These are phyloP conservation scores for Macrophomina phaseolina DNA, from an alignment of 2,329 filamentous ascomycete genomes.

Conservation along the genomic window DNA sequence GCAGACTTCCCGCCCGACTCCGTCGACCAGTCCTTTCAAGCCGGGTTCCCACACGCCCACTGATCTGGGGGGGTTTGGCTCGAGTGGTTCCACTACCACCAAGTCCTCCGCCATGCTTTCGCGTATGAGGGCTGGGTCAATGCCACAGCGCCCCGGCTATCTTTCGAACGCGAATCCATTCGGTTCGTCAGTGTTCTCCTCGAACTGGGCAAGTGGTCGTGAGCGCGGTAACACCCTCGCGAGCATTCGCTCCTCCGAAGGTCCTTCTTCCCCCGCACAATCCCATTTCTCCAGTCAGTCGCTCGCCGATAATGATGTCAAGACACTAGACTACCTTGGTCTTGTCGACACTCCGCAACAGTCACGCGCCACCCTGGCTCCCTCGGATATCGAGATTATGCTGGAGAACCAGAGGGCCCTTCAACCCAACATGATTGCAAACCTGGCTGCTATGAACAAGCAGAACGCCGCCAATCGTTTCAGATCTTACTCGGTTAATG, in stretches of 20 bases:
- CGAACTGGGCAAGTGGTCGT: slow-evolving; percentile 80
- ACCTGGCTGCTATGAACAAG: slow-evolving; percentile 75
- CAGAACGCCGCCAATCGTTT: slow-evolving; percentile 80
- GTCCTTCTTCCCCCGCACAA: slow-evolving; percentile 85
- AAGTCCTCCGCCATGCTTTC: slow-evolving; percentile 69
- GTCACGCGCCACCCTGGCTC: slow-evolving; percentile 71
- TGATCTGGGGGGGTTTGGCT: slow-evolving; percentile 38
- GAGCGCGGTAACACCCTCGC: slow-evolving; percentile 87
- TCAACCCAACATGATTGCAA: slow-evolving; percentile 55
- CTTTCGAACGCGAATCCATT: slow-evolving; percentile 67
- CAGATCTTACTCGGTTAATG: slow-evolving; percentile 97
- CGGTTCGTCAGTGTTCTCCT: slow-evolving; percentile 85
- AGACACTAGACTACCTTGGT: slow-evolving; percentile 93
- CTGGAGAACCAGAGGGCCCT: slow-evolving; percentile 61
- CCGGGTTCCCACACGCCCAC: slow-evolving; percentile 57
- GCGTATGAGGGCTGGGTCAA: slow-evolving; percentile 86
- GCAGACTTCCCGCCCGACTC: slow-evolving; percentile 83
- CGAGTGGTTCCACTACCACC: slow-evolving; percentile 57
- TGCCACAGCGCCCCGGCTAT: slow-evolving; percentile 85
- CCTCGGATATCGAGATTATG: slow-evolving; percentile 60
- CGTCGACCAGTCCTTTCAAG: slow-evolving; percentile 86
- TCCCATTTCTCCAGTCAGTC: slow-evolving; percentile 87
- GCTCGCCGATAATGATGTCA: slow-evolving; percentile 83
- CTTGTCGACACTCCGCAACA: slow-evolving; percentile 92
- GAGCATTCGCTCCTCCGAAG: slow-evolving; percentile 87